Evolutionary conservation across 306 rosid species (phyloP).

Genomic region (Cucurbita maxima): DNA sequence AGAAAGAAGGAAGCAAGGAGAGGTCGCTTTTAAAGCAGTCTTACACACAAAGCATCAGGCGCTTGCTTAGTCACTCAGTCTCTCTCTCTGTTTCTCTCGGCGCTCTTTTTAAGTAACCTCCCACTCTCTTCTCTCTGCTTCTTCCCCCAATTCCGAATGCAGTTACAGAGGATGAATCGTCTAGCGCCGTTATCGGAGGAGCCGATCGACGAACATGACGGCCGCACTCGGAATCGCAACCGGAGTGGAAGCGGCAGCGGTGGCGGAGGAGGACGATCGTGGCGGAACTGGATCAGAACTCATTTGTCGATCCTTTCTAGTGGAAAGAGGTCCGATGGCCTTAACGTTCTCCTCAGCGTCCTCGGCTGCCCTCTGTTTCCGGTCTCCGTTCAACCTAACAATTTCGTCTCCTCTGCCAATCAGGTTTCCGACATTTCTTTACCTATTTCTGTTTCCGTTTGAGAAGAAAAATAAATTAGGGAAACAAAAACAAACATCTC

Average conservation of each 20-base stretch:
- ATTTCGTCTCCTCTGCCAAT: slow-evolving; percentile 13
- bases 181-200: slow-evolving; percentile 85
- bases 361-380: slow-evolving; percentile 89
- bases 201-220: slow-evolving; percentile 54
- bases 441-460: background rate
- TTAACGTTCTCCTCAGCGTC: slow-evolving; percentile 73
- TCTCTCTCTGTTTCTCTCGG: background rate
- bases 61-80: background rate
- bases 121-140: slow-evolving; percentile 2
- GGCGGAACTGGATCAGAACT: slow-evolving; percentile 82
- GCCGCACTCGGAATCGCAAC: background rate
- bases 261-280: slow-evolving; percentile 36
- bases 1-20: background rate
- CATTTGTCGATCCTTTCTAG: slow-evolving; percentile 37
- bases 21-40: background rate
- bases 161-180: slow-evolving; percentile 33
- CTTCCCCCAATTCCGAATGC: background rate
- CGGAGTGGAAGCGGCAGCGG: background rate
- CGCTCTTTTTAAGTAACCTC: background rate
- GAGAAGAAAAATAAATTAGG: background rate
- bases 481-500: background rate
- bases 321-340: slow-evolving; percentile 57
- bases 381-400: slow-evolving; percentile 32
- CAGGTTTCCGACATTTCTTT: slow-evolving; percentile 25
- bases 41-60: background rate